Percentiles rank a stretch among this genome's conserved stretches.
Evolutionary conservation across 768 basidiomycete genomes (phyloP).

Genomic region (Artomyces pyxidatus): DNA sequence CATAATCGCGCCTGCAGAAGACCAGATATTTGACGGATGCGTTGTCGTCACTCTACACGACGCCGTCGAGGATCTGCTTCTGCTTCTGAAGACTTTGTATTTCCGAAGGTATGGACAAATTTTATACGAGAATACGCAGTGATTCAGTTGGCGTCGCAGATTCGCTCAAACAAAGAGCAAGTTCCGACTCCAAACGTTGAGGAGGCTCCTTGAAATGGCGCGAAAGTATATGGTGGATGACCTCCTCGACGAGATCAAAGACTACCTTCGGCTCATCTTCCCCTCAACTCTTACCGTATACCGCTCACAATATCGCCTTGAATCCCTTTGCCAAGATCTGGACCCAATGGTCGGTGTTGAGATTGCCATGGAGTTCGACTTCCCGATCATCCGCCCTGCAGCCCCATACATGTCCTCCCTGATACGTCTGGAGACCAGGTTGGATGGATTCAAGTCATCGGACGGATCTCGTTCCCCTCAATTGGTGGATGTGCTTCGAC

Average conservation of each 20-base stretch:
- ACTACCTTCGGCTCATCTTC: not conserved
- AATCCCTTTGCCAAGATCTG: not conserved
- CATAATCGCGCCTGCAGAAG: slow-evolving; percentile 13
- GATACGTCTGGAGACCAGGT: not conserved
- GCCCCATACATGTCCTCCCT: not conserved
- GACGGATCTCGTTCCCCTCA: no score
- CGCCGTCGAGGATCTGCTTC: slow-evolving; percentile 3
- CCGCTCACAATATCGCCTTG: not conserved
- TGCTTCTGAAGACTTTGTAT: slow-evolving; percentile 10
- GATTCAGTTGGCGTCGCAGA: no score
- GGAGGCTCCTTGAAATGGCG: not conserved
- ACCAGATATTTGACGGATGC: slow-evolving; percentile 8
- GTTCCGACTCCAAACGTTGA: not conserved
- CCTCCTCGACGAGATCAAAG: not conserved
- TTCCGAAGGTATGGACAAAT: not conserved
- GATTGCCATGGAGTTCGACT: not conserved
- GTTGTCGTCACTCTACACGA: slow-evolving; percentile 9
- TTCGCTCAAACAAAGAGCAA: not conserved
- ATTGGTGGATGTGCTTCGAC: no score
- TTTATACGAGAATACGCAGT: no score
- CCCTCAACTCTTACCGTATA: not conserved
- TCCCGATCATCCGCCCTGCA: not conserved
- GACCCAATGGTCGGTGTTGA: not conserved
- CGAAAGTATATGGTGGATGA: not conserved
- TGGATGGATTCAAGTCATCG: no score